Evolutionary conservation across 371 early-diverging fungal genomes (phyloP).

Genomic region (Mucor piriformis): DNA sequence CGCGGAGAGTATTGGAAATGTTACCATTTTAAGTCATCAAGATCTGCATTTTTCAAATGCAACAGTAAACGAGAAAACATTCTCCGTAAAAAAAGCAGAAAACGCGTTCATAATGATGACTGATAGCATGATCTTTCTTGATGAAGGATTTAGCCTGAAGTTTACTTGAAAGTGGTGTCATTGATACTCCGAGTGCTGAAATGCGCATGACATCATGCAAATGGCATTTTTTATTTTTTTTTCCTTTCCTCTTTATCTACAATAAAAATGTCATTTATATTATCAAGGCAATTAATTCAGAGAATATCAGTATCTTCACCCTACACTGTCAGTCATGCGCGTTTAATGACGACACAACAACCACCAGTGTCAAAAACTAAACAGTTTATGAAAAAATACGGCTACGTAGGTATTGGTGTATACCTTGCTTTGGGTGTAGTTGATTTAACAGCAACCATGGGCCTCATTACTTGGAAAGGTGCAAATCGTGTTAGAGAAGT

Average conservation of each 20-base stretch:
- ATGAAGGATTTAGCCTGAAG: background rate
- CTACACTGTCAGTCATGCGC: no score
- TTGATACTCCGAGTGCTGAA: background rate
- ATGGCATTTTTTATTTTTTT: no score
- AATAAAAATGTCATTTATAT: no score
- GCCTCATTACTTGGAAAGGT: constrained; percentile 39
- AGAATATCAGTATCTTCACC: no score
- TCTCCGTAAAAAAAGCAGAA: background rate
- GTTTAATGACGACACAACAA: background rate
- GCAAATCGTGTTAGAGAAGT: constrained; percentile 37
- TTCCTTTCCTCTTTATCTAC: no score
- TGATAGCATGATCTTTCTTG: background rate
- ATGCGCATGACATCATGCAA: no score
- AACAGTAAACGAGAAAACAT: background rate
- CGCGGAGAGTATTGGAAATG: background rate
- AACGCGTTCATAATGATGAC: background rate
- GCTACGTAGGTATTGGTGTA: constrained; percentile 46
- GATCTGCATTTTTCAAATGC: background rate
- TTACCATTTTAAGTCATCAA: background rate
- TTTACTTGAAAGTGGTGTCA: background rate
- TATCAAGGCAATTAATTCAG: no score
- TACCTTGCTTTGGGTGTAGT: constrained; percentile 39
- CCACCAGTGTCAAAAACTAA: constrained; percentile 14
- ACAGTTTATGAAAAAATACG: constrained; percentile 42
- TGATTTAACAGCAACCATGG: constrained; percentile 38